phyloP scores from a whole-genome alignment of 1,284 basidiomycete genomes.

The Filobasidium uniguttulatum region DNA sequence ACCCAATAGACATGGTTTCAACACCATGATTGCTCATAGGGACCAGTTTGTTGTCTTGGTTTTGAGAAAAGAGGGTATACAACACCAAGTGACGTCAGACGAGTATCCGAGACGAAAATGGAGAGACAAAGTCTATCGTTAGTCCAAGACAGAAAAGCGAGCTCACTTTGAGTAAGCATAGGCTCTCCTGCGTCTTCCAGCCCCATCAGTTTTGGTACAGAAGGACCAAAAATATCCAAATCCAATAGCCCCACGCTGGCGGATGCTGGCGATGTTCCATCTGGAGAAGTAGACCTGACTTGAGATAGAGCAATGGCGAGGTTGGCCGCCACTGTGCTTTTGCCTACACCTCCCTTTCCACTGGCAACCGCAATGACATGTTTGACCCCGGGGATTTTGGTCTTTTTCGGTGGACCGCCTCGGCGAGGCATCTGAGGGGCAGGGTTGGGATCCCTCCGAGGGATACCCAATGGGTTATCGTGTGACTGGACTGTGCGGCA shows the following conservation, averaged over 20 bases:
- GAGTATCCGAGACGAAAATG: neutral
- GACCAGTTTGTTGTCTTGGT: slow-evolving; percentile 57
- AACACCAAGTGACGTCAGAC: neutral
- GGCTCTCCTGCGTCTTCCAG: slow-evolving; percentile 70
- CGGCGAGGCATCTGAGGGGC: slow-evolving; percentile 34
- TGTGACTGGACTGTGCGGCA: slow-evolving; percentile 1
- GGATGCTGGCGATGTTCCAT: slow-evolving; percentile 15
- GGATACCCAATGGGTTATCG: slow-evolving; percentile 27
- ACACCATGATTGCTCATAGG: slow-evolving; percentile 82
- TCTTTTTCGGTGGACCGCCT: slow-evolving; percentile 39
- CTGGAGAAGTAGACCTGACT: neutral
- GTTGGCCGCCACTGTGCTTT: slow-evolving; percentile 86
- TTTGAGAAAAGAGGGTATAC: too few relatives aligned
- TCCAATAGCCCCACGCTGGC: slow-evolving; percentile 72
- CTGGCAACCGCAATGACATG: slow-evolving; percentile 72
- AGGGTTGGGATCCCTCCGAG: slow-evolving; percentile 28
- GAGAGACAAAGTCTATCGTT: neutral
- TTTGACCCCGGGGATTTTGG: slow-evolving; percentile 41
- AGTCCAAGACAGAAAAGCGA: neutral
- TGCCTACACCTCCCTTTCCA: slow-evolving; percentile 94
- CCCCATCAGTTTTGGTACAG: slow-evolving; percentile 89
- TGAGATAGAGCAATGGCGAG: slow-evolving; percentile 45
- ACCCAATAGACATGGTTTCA: slow-evolving; percentile 96
- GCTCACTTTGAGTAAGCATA: slow-evolving; percentile 54
- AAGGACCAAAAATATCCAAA: slow-evolving; percentile 91